Base-by-base conservation (phyloP, 2,329 filamentous ascomycete genomes). In the Davidsoniella eucalypti region DNA sequence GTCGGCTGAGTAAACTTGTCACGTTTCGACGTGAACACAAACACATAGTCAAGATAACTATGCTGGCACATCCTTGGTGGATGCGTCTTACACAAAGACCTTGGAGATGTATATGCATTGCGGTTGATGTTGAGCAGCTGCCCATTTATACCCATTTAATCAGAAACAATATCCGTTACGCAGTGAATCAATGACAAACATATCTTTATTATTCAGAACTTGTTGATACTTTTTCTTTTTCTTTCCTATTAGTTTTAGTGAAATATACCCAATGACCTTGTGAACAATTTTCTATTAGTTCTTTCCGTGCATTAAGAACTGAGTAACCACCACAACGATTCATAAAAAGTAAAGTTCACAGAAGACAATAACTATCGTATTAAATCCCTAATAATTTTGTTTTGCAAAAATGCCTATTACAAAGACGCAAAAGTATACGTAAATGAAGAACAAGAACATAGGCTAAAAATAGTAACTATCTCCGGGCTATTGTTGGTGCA, bases 1-100 rank as follows among this genome's bases (percentile, higher is more conserved):
- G 56, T 72, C 78, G 16, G 80, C 85, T 53, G 77, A 53, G 48
- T 53, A 53, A 38, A 36, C 23, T 4, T 43, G 33, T 47, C 14
- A 21, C 7, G n/a, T 45, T 26, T 44, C 26, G 26, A 12, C 26
- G 17, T 49, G 38, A 17, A 40, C 16, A 9, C 23, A 29, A 43
- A 43, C 9, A 33, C 29, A 33, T 33, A 33, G 29, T 33, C 8
- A 33, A 33, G 29, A 9, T 33, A 33, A 33, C 29, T 33, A 33
- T 33, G 29, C 2, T 33, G 29, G 2, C 8, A 3, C 29, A 3
- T 33, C 8, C 29, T 39, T 50, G 17, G 17, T 5, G 29, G 29
- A 33, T 33, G 29, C 6, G 29, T 33, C 29, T 33, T 33, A 12
- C 29, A 33, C 29, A 33, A 33, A 33, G 29, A 9, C 4, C 26